These are phyloP conservation scores for Fagus crenata DNA, from an alignment of 306 rosid genomes.

Conservation along the genomic window DNA sequence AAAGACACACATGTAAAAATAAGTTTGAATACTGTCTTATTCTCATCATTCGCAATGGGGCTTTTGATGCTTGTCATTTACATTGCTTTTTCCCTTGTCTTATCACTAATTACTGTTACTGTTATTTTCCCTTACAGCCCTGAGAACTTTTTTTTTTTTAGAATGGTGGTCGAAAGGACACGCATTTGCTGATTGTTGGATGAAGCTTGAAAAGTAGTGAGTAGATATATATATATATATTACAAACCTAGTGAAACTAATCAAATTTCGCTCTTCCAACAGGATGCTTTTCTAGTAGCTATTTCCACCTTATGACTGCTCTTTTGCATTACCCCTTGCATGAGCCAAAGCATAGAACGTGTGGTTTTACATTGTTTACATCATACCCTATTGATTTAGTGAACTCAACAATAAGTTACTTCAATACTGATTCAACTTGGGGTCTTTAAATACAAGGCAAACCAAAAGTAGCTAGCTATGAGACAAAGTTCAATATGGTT, in stretches of 20 bases:
- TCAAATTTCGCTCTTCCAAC: not conserved
- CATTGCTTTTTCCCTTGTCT: not conserved
- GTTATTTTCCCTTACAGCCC: not conserved
- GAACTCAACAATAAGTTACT: too few species aligned
- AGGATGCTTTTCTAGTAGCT: too few species aligned
- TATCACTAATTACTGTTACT: not conserved
- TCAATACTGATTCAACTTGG: too few species aligned
- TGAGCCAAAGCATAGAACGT: too few species aligned
- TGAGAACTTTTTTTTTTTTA: too few species aligned
- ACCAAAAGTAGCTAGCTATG: too few species aligned
- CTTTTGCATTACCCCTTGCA: too few species aligned
- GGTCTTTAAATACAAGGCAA: too few species aligned
- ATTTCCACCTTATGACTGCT: too few species aligned
- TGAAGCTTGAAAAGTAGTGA: not conserved
- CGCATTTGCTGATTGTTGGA: not conserved
- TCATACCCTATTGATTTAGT: too few species aligned
- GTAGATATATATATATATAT: not conserved
- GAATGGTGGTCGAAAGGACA: not conserved
- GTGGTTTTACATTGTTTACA: too few species aligned
- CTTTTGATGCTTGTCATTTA: not conserved
- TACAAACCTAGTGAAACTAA: not conserved
- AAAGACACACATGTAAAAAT: not conserved
- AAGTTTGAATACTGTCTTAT: not conserved
- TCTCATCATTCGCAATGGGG: not conserved
- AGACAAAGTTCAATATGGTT: too few species aligned